Conservation (phyloP, 495 filamentous ascomycete genomes). For the Cladorrhinum samala region DNA sequence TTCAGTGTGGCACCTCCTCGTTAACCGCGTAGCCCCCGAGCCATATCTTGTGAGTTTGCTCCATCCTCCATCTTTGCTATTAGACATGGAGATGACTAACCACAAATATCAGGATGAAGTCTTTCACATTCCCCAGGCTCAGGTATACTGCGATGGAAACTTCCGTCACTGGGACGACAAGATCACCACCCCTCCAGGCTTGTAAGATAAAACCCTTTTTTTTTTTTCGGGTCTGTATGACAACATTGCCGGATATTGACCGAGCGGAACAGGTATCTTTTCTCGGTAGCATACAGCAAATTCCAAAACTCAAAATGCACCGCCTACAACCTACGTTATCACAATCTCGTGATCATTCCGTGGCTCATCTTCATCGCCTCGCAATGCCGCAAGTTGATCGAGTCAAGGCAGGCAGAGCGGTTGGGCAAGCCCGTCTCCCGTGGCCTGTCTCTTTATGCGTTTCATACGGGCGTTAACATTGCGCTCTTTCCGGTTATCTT, state of each 20-base stretch:
- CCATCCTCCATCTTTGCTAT: background rate
- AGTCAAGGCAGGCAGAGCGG: conserved; percentile 14
- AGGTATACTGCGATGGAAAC: conserved; percentile 70
- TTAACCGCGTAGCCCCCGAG: conserved; percentile 55
- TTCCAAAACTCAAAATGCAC: conserved; percentile 34
- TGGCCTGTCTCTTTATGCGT: conserved; percentile 22
- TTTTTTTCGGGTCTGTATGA: background rate
- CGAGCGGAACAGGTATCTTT: conserved; percentile 42
- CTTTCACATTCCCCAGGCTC: conserved; percentile 90
- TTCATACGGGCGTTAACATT: conserved; percentile 72
- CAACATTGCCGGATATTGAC: background rate
- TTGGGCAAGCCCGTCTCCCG: background rate
- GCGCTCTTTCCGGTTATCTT: conserved; percentile 84
- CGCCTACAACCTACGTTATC: conserved; percentile 40
- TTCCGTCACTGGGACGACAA: conserved; percentile 88
- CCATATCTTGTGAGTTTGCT: conserved; percentile 74
- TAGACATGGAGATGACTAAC: conserved; percentile 9
- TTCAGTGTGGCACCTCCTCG: conserved; percentile 30
- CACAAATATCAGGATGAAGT: conserved; percentile 87
- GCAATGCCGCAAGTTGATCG: conserved; percentile 28
- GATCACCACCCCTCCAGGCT: conserved; percentile 89
- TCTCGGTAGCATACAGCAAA: conserved; percentile 41
- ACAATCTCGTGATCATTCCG: conserved; percentile 46
- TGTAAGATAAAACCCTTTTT: conserved; percentile 44
- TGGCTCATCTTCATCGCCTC: conserved; percentile 28